Conservation (phyloP, 2,329 filamentous ascomycete species). For the Trichoderma gracile region DNA sequence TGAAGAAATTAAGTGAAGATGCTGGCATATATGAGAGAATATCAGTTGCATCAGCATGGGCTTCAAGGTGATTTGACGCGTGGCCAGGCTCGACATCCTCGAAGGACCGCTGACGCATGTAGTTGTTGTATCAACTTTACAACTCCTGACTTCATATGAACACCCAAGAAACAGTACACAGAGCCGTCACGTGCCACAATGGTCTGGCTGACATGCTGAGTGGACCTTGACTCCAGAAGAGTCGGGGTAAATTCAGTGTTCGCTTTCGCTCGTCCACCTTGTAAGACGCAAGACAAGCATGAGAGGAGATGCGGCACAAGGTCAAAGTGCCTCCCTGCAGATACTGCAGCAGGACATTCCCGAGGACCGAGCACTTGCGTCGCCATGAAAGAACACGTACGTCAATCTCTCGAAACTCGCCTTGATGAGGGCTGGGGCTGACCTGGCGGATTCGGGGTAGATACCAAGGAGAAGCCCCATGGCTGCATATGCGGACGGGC, state of each 20-base stretch:
- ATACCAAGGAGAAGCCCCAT: conserved; percentile 20
- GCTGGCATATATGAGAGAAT: no score
- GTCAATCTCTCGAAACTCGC: neutral
- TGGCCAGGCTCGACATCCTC: no score
- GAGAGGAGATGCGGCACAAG: conserved; percentile 16
- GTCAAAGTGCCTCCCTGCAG: conserved; percentile 19
- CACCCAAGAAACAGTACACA: no score
- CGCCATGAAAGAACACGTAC: conserved; percentile 21
- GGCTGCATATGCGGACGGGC: conserved; percentile 17
- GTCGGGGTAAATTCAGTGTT: conserved; percentile 8
- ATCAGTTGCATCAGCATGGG: no score
- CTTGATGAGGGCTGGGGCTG: neutral
- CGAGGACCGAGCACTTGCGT: conserved; percentile 15
- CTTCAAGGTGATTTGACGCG: no score
- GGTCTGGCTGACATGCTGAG: neutral
- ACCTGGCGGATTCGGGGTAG: conserved; percentile 7
- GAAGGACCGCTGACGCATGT: no score
- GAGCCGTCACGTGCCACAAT: neutral
- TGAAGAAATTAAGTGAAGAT: no score
- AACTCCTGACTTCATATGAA: no score
- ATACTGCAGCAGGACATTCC: conserved; percentile 16
- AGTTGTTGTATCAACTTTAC: no score
- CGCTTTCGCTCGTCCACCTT: neutral
- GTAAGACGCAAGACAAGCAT: neutral
- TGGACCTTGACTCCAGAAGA: conserved; percentile 2